Evolutionary conservation across 148 eudicot species (phyloP), one percentile per base, ranked within the genome.

Genomic region (Arctostaphylos glauca): DNA sequence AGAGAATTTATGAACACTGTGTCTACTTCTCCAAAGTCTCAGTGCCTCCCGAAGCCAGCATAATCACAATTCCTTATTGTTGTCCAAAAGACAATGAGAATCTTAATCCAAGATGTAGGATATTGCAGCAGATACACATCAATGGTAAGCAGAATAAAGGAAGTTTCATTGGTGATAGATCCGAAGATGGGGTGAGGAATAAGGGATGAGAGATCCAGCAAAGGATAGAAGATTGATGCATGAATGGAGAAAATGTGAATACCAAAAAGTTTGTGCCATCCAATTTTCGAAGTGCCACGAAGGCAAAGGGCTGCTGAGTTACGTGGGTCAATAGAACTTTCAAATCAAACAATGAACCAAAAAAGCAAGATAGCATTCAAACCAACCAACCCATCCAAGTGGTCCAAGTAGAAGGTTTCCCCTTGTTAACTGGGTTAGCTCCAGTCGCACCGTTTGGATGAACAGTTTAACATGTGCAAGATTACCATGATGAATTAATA

Each of bases 371-470:
- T 3, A 25, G 74, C 58, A 67, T 66, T 43, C 44, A 48, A 79
- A 79, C 74, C n/a, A 50, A 66, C 71, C 43, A 66, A 31, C 12
- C 78, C 56, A 52, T 44, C 81, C 31, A 46, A 62, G 68, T 79
- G 21, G 74, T 23, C 46, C 44, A 66, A 49, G 66, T 48, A 66
- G 23, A 66, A 48, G 19, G 58, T 48, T 80, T 80, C 54, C 10
- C 82, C 50, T 25, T 9, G 47, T 66, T 66, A 66, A 10, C 10
- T 6, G 25, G 23, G 48, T 16, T 12, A 38, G n/a, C 60, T 13
- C 60, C 46, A 25, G 43, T 76, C 19, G 10, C 56, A 76, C 49
- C 9, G 31, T 77, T 21, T 52, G 66, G 66, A 16, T 76, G 18
- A 15, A 25, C 46, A 76, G 12, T 47, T 16, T 25, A 53, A 52